Conservation (phyloP, 371 early-diverging fungal genomes). For the Gilbertella persicaria region DNA sequence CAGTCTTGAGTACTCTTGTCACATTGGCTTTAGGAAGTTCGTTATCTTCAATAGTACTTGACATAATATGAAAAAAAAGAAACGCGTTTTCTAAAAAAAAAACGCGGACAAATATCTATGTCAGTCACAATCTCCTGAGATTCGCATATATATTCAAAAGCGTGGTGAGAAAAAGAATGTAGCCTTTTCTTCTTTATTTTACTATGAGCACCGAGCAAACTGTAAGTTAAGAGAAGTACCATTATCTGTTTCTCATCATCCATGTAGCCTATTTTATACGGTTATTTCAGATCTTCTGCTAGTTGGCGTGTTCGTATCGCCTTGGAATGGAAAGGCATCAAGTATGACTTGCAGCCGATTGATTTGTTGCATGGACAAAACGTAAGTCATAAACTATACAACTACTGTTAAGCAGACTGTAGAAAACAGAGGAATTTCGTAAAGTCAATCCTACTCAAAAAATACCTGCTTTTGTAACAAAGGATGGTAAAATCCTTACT, state of each 20-base stretch:
- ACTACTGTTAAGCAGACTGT: too few species aligned
- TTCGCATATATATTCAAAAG: neutral
- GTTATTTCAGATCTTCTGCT: slow-evolving; percentile 77
- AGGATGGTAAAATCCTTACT: slow-evolving; percentile 54
- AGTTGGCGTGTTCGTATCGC: slow-evolving; percentile 79
- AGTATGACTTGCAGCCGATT: slow-evolving; percentile 63
- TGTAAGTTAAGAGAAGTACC: neutral
- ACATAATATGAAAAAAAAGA: slow-evolving; percentile 14
- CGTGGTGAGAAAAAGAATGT: neutral
- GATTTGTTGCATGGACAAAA: slow-evolving; percentile 77
- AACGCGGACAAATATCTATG: too few species aligned
- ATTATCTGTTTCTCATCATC: neutral
- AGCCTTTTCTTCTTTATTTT: neutral
- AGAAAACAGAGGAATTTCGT: slow-evolving; percentile 56
- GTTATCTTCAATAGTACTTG: slow-evolving; percentile 54
- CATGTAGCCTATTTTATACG: slow-evolving; percentile 60
- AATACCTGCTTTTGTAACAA: slow-evolving; percentile 71
- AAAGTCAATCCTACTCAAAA: slow-evolving; percentile 67
- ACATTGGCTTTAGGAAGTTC: slow-evolving; percentile 63
- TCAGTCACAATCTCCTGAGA: slow-evolving; percentile 5
- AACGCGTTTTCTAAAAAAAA: too few species aligned
- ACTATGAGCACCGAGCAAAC: slow-evolving; percentile 14
- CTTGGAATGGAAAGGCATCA: slow-evolving; percentile 72
- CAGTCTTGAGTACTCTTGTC: slow-evolving; percentile 58
- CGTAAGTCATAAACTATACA: slow-evolving; percentile 40